Conservation (phyloP, 805 yeast species). For the Wickerhamiella spandovensis region DNA sequence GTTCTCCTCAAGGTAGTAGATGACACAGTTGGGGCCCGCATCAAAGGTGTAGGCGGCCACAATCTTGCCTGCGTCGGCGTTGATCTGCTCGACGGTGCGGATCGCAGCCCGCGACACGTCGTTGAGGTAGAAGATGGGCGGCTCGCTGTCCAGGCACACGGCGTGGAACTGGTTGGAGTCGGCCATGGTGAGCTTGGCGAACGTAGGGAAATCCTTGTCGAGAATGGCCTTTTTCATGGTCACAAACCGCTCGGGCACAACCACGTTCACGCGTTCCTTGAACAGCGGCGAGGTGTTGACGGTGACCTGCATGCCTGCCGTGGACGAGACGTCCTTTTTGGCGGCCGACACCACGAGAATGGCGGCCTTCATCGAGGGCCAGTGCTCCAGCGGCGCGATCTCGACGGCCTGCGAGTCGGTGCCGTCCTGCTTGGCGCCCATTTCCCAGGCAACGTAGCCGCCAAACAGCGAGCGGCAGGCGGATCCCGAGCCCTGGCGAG, state of each 20-base stretch:
- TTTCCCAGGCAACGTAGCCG: slow-evolving; percentile 98
- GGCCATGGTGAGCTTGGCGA: slow-evolving; percentile 86
- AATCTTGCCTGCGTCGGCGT: slow-evolving; percentile 43
- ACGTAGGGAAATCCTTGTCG: slow-evolving; percentile 59
- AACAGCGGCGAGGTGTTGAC: slow-evolving; percentile 82
- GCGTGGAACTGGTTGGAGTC: slow-evolving; percentile 98
- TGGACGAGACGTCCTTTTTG: slow-evolving; percentile 89
- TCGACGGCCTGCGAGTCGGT: slow-evolving; percentile 88
- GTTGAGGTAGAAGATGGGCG: slow-evolving; percentile 89
- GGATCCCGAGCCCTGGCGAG: slow-evolving; percentile 96
- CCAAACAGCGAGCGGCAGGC: slow-evolving; percentile 96
- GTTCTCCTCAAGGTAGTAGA: slow-evolving; percentile 69
- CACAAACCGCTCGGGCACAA: slow-evolving; percentile 76
- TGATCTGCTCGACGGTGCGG: slow-evolving; percentile 64
- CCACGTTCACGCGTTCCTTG: slow-evolving; percentile 57
- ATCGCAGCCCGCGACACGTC: slow-evolving; percentile 80
- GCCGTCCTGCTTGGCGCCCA: slow-evolving; percentile 73
- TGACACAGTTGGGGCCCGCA: slow-evolving; percentile 98
- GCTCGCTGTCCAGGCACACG: slow-evolving; percentile 87
- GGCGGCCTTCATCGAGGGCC: slow-evolving; percentile 90
- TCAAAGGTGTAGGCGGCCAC: slow-evolving; percentile 96
- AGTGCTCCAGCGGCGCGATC: slow-evolving; percentile 68
- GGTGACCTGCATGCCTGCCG: slow-evolving; percentile 93
- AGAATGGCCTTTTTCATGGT: slow-evolving; percentile 70
- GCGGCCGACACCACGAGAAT: slow-evolving; percentile 85